Conservation (phyloP, 1,139 yeast species). For the Tardiomyces depauwii region DNA sequence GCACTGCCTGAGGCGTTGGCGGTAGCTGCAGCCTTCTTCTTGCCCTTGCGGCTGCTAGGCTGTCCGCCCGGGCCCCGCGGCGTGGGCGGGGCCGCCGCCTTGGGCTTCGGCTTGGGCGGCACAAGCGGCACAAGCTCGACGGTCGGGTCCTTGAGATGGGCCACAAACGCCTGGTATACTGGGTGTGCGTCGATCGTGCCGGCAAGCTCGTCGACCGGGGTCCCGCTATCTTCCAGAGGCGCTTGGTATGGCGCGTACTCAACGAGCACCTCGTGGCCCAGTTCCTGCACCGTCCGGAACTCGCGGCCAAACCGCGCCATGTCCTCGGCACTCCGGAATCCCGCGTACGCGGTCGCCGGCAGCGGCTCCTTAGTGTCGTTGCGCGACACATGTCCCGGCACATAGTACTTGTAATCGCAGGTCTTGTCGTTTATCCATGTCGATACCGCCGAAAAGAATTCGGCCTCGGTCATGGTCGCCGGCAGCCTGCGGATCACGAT, state of each 20-base stretch:
- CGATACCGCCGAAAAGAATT: slow-evolving; percentile 18
- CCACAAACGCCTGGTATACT: slow-evolving; percentile 10
- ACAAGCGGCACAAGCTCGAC: background rate
- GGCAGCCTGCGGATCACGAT: slow-evolving; percentile 30
- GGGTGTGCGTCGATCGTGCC: slow-evolving; percentile 13
- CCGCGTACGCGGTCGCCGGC: slow-evolving; percentile 13
- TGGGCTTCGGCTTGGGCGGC: background rate
- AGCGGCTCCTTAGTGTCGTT: slow-evolving; percentile 11
- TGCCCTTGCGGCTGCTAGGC: background rate
- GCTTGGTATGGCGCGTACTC: slow-evolving; percentile 19
- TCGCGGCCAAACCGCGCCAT: slow-evolving; percentile 10
- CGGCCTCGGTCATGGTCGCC: slow-evolving; percentile 23
- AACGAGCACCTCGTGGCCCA: slow-evolving; percentile 5
- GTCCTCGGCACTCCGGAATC: slow-evolving; percentile 6
- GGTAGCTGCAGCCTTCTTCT: background rate
- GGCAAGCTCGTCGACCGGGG: slow-evolving; percentile 6
- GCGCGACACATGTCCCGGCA: slow-evolving; percentile 24
- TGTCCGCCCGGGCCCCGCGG: background rate
- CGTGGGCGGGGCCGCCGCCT: background rate
- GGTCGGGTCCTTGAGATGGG: slow-evolving; percentile 7
- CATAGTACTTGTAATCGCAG: slow-evolving; percentile 23
- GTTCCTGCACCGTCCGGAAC: slow-evolving; percentile 7
- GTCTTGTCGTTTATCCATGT: slow-evolving; percentile 10
- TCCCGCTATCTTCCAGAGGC: slow-evolving; percentile 5
- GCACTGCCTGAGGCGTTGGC: background rate